phyloP scores from a whole-genome alignment of 2,329 filamentous ascomycete species.

The Eurotiales sp. region DNA sequence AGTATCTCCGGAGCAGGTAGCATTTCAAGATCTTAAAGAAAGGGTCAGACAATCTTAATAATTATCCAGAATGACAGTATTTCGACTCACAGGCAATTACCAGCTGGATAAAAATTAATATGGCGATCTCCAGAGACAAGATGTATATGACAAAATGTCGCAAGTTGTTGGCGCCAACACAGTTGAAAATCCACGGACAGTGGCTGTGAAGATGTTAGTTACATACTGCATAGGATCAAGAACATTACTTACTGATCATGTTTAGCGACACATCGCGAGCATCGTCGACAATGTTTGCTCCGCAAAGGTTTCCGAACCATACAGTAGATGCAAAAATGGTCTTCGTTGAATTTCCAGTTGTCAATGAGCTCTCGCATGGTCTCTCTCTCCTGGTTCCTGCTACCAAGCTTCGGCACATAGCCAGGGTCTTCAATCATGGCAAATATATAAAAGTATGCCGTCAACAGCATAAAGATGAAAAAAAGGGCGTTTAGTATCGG shows the following conservation, averaged over 20 bases:
- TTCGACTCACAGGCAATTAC: constrained; percentile 64
- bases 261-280: constrained; percentile 88
- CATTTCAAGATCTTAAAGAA: constrained; percentile 43
- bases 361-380: constrained; percentile 83
- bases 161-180: constrained; percentile 91
- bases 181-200: constrained; percentile 97
- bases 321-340: constrained; percentile 89
- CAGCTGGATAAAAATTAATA: constrained; percentile 68
- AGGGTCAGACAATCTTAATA: background rate
- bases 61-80: background rate
- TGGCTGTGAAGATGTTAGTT: constrained; percentile 56
- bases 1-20: constrained; percentile 49
- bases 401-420: constrained; percentile 84
- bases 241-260: constrained; percentile 77
- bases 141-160: constrained; percentile 94
- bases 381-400: constrained; percentile 83
- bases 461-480: constrained; percentile 59
- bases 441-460: constrained; percentile 79
- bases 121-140: constrained; percentile 69
- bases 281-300: constrained; percentile 93
- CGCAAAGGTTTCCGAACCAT: constrained; percentile 90
- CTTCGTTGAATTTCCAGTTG: constrained; percentile 85
- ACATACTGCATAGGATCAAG: constrained; percentile 9
- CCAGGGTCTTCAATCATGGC: constrained; percentile 88
- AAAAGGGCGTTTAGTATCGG: constrained; percentile 79